These are phyloP conservation scores for Lipomyces yamanashiensis DNA, from an alignment of 805 yeast species.

Conservation along the genomic window DNA sequence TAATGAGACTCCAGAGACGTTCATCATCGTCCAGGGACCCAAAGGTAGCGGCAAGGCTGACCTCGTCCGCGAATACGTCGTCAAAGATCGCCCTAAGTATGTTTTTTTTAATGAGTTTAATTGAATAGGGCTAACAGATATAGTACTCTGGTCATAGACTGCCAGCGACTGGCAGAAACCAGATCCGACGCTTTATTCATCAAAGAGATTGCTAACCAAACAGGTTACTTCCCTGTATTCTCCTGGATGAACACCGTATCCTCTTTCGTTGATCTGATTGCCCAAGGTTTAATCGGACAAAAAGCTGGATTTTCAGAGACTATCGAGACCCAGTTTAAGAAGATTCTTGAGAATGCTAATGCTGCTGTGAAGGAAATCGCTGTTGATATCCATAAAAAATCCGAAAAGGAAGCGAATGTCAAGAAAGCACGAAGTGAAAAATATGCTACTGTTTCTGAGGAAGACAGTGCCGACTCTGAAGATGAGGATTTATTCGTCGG, in stretches of 20 bases:
- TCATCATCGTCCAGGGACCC: constrained; percentile 89
- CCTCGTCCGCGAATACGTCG: constrained; percentile 69
- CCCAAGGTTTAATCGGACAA: constrained; percentile 91
- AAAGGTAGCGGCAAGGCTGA: constrained; percentile 93
- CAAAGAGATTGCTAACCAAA: constrained; percentile 67
- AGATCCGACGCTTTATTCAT: constrained; percentile 74
- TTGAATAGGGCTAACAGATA: constrained; percentile 25
- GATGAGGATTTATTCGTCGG: constrained; percentile 80
- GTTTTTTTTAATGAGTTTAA: neutral
- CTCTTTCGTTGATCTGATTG: constrained; percentile 77
- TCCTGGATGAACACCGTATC: constrained; percentile 88
- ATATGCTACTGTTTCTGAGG: constrained; percentile 10
- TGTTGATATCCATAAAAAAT: constrained; percentile 31
- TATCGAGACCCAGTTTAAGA: constrained; percentile 78
- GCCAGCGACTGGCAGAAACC: constrained; percentile 73
- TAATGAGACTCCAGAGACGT: constrained; percentile 86
- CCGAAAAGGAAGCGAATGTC: neutral
- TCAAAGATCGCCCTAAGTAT: constrained; percentile 56
- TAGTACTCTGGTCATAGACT: constrained; percentile 60
- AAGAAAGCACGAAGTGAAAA: neutral
- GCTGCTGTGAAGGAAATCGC: constrained; percentile 74
- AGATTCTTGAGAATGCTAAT: constrained; percentile 72
- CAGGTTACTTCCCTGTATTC: constrained; percentile 93
- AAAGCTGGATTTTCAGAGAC: constrained; percentile 87
- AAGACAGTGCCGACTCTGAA: constrained; percentile 35